phyloP scores from a whole-genome alignment of 148 eudicot species.

The Pharnaceum exiguum region DNA sequence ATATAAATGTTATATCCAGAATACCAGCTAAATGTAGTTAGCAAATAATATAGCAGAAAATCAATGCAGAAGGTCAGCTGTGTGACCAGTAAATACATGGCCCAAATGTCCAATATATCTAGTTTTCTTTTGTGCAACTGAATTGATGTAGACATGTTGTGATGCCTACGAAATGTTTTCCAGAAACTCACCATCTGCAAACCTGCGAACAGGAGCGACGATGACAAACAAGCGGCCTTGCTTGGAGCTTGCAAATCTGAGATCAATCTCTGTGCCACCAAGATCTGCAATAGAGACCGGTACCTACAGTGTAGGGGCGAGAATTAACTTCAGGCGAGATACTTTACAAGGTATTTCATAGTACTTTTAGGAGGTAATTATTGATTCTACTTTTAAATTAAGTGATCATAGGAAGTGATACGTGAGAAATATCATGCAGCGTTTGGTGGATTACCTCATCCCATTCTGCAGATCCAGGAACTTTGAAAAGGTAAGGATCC shows the following conservation, averaged over 20 bases:
- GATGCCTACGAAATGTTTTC: neutral
- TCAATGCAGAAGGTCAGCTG: neutral
- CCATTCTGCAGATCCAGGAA: conserved; percentile 79
- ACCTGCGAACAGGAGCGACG: conserved; percentile 91
- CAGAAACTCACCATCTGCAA: conserved; percentile 59
- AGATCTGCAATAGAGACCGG: conserved; percentile 96
- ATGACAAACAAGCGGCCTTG: conserved; percentile 68
- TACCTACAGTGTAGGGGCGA: conserved; percentile 35
- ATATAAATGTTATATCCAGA: too few species aligned
- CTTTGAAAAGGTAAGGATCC: conserved; percentile 79
- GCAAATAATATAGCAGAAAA: too few species aligned
- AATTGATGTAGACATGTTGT: neutral
- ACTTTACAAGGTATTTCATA: neutral
- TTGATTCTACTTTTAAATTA: too few species aligned
- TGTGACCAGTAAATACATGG: neutral
- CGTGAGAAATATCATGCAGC: neutral
- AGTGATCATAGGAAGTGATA: neutral
- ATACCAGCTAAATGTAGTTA: too few species aligned
- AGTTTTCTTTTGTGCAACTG: too few species aligned
- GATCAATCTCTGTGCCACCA: conserved; percentile 94
- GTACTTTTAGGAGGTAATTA: neutral
- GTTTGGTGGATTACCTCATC: conserved; percentile 52
- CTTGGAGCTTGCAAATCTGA: conserved; percentile 75
- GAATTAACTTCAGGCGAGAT: neutral
- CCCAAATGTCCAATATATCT: too few species aligned